Evolutionary conservation across 257 asterid species (phyloP), one percentile per base, ranked within the genome.

Genomic region (Gentiana straminea): DNA sequence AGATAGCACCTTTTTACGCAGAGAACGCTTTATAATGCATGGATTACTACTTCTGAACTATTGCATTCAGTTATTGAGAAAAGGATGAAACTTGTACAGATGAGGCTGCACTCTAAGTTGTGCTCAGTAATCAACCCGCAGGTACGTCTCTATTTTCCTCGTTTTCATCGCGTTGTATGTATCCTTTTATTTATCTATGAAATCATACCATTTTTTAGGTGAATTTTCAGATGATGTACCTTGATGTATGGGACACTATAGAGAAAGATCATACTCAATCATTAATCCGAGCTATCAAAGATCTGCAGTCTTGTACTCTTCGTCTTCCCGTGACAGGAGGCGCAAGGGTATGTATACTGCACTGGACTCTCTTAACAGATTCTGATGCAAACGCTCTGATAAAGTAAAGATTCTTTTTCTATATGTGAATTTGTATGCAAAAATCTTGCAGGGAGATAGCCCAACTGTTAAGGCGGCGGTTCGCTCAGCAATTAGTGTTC

Each of bases 271-370:
- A 88, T 54, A 70, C 72, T 39, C 73, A 69, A 69, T 83, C 86
- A 52, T 56, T 84, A 66, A 74, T 80, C 63, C 71, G 57, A 56
- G 74, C 67, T 62, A 67, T 75, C 72, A 81, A 66, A 72, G 89
- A 82, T 72, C 73, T 84, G 74, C 79, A 84, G 70, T 72, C 78
- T 7, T 68, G 81, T 78, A 76, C 82, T 67, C 63, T 83, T 61
- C 84, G 82, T n/a, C 68, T 88, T 77, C 97, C 97, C 35, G 65
- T 83, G 60, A 71, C 77, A 13, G 79, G 73, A 61, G 94, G 89
- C 52, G 89, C 91, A 58, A 75, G 68, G 81, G 97, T 84, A 82
- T 67, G 78, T 32, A 41, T 24, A 24, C 24, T 24, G 24, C 24
- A 24, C 24, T 24, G 24, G 0, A 15, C 24, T 15, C 24, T 15